Conservation (phyloP, 2,329 filamentous ascomycete genomes). For the Neofusicoccum laricinum region DNA sequence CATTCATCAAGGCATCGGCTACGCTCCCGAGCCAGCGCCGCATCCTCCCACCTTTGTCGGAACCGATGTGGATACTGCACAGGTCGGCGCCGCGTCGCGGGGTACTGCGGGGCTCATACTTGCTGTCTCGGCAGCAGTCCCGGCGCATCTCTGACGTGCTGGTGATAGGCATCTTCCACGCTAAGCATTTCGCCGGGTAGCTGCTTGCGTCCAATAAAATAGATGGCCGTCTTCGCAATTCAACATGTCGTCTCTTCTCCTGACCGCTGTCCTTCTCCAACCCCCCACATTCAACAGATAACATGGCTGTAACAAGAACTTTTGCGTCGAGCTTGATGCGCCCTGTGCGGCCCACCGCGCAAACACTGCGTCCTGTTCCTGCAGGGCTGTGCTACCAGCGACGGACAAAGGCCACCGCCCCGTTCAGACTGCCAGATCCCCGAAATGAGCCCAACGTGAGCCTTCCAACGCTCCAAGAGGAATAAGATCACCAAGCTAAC, state of each 20-base stretch:
- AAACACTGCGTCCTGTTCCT: not conserved
- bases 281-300: not conserved
- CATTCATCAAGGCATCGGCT: not conserved
- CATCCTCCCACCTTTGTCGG: not conserved
- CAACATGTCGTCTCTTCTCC: too few relatives aligned
- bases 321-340: slow-evolving; percentile 19
- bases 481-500: not conserved
- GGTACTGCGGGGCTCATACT: not conserved
- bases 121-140: not conserved
- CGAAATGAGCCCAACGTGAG: slow-evolving; percentile 29
- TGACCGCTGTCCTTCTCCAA: not conserved
- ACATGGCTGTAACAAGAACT: slow-evolving; percentile 20
- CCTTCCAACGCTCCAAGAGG: too few relatives aligned
- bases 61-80: not conserved
- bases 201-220: not conserved
- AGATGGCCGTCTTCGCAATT: not conserved
- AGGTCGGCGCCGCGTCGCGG: too few relatives aligned
- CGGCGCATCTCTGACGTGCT: not conserved
- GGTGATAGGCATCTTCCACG: not conserved
- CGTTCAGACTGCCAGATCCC: slow-evolving; percentile 27
- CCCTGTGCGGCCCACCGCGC: slow-evolving; percentile 8
- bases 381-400: slow-evolving; percentile 19
- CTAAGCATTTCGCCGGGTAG: not conserved
- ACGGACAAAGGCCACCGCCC: slow-evolving; percentile 28
- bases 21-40: not conserved